These are phyloP conservation scores for Microstegium vimineum DNA, from an alignment of 176 grass and related monocot genomes.

Conservation along the genomic window DNA sequence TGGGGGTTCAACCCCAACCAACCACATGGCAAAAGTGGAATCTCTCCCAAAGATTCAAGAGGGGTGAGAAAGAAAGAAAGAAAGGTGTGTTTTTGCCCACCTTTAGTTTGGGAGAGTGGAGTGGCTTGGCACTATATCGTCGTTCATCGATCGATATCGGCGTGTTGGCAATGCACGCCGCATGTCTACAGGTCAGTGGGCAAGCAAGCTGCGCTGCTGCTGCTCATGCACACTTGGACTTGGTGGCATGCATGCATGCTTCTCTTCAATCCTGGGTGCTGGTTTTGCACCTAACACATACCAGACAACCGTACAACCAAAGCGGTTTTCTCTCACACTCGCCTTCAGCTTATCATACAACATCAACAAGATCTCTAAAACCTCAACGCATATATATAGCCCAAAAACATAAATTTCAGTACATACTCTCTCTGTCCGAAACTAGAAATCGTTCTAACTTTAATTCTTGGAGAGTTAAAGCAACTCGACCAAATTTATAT, in stretches of 20 bases:
- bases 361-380: too few species aligned
- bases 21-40: constrained; percentile 33
- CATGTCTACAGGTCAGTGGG: background rate
- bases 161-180: background rate
- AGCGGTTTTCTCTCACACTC: constrained; percentile 1
- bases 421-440: too few species aligned
- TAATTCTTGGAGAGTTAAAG: too few species aligned
- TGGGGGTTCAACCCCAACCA: background rate
- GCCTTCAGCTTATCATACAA: too few species aligned
- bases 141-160: background rate
- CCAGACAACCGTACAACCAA: background rate
- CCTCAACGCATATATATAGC: too few species aligned
- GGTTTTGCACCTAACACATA: constrained; percentile 42
- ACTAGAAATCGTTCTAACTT: too few species aligned
- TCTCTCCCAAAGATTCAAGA: constrained; percentile 29
- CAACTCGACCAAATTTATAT: too few species aligned
- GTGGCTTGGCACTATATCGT: constrained; percentile 31
- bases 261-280: constrained; percentile 14
- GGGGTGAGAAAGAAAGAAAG: background rate
- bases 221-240: background rate
- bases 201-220: background rate
- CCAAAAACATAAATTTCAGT: too few species aligned
- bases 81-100: constrained; percentile 13
- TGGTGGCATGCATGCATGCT: background rate
- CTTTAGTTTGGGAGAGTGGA: constrained; percentile 3